These are phyloP conservation scores for Talaromyces sp. DNA, from an alignment of 2,329 filamentous ascomycete species.

Conservation along the genomic window DNA sequence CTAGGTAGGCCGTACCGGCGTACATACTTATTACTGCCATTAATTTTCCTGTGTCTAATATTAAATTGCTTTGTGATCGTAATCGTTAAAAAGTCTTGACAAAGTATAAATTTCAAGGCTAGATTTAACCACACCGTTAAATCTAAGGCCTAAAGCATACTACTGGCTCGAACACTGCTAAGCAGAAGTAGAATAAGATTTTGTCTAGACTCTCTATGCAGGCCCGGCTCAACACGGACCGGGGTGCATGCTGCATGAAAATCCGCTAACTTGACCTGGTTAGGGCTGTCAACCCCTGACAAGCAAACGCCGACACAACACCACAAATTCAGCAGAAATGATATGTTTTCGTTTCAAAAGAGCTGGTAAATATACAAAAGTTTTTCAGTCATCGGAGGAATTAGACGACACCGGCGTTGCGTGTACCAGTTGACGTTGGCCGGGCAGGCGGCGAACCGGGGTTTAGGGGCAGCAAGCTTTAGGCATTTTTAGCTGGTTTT, in stretches of 20 bases:
- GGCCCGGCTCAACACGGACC: background rate
- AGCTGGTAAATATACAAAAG: background rate
- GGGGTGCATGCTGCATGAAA: background rate
- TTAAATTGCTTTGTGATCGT: too few relatives aligned
- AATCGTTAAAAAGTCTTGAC: too few relatives aligned
- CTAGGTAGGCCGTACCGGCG: too few relatives aligned
- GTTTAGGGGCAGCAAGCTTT: background rate
- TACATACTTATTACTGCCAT: too few relatives aligned
- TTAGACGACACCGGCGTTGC: background rate
- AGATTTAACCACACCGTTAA: too few relatives aligned
- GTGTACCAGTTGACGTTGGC: too few relatives aligned
- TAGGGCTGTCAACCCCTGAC: background rate
- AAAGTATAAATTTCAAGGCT: too few relatives aligned
- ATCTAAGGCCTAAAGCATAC: too few relatives aligned
- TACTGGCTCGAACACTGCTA: too few relatives aligned
- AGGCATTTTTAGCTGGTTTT: background rate
- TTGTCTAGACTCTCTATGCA: background rate
- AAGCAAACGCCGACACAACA: background rate
- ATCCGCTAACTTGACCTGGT: background rate
- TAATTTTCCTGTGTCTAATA: too few relatives aligned
- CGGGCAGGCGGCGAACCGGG: background rate
- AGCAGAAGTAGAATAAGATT: background rate
- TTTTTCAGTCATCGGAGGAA: background rate
- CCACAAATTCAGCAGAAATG: background rate
- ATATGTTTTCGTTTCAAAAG: background rate